Evolutionary conservation across 805 yeast genomes (phyloP).

Genomic region (Torulaspora gathmanii): DNA sequence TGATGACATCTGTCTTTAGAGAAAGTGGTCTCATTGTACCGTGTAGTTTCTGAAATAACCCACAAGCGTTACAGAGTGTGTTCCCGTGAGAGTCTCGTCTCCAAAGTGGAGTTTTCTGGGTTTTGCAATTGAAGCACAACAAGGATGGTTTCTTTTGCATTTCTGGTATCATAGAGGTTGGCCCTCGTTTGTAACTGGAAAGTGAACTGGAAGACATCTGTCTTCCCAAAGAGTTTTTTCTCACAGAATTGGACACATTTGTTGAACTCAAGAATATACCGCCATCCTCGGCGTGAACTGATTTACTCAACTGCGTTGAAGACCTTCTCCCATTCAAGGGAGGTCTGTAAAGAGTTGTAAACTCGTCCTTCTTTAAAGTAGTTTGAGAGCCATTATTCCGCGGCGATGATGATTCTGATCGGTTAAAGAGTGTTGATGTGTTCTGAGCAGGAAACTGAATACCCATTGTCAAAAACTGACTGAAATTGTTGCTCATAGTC

Average conservation of each 20-base stretch:
- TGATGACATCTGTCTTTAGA: slow-evolving; percentile 85
- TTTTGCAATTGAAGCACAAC: slow-evolving; percentile 82
- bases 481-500: slow-evolving; percentile 2
- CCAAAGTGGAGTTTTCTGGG: slow-evolving; percentile 93
- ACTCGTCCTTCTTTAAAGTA: slow-evolving; percentile 9
- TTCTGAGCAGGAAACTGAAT: slow-evolving; percentile 1
- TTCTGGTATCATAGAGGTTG: slow-evolving; percentile 20
- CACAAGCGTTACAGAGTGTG: slow-evolving; percentile 95
- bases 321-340: slow-evolving; percentile 14
- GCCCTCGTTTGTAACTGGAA: slow-evolving; percentile 25
- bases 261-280: slow-evolving; percentile 20
- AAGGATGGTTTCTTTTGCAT: slow-evolving; percentile 33
- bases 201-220: slow-evolving; percentile 31
- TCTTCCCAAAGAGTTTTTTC: slow-evolving; percentile 28
- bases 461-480: slow-evolving; percentile 8
- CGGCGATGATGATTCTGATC: slow-evolving; percentile 13
- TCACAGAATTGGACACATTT: slow-evolving; percentile 25
- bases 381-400: slow-evolving; percentile 6
- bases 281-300: slow-evolving; percentile 18
- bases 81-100: slow-evolving; percentile 87
- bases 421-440: slow-evolving; percentile 4
- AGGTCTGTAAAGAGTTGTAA: slow-evolving; percentile 3
- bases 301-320: slow-evolving; percentile 13
- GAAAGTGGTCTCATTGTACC: slow-evolving; percentile 94
- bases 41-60: slow-evolving; percentile 82